Evolutionary conservation across 306 rosid genomes (phyloP).

Genomic region (Citrullus colocynthis): DNA sequence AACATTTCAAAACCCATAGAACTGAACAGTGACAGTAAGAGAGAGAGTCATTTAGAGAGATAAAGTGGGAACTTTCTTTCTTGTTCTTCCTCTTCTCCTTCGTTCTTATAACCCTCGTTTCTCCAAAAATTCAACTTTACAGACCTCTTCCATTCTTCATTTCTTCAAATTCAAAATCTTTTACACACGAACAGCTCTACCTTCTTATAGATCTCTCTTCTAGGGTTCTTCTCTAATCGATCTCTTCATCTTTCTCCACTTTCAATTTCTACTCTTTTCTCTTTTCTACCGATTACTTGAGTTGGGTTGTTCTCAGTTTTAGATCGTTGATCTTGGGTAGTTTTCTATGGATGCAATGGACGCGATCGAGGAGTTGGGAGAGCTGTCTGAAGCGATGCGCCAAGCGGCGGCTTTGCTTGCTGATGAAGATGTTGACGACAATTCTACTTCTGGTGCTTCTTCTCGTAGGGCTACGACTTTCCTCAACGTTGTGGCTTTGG

Average conservation of each 20-base stretch:
- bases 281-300: background rate
- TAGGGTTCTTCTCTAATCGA: conserved; percentile 22
- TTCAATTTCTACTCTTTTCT: background rate
- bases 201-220: background rate
- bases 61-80: background rate
- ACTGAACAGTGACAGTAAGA: background rate
- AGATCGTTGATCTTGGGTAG: conserved; percentile 24
- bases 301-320: background rate
- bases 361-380: conserved; percentile 82
- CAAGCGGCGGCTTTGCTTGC: conserved; percentile 83
- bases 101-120: conserved; percentile 1
- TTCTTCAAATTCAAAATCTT: conserved; percentile 10
- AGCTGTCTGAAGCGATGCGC: conserved; percentile 83
- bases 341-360: conserved; percentile 41
- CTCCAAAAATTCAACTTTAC: background rate
- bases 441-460: conserved; percentile 27
- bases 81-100: background rate
- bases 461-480: conserved; percentile 72
- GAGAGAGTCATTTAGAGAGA: background rate
- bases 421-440: conserved; percentile 85
- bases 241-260: background rate
- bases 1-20: background rate
- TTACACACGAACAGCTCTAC: background rate
- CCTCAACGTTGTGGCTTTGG: conserved; percentile 86
- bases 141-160: background rate